Percentiles rank a stretch among this genome's conserved stretches.
phyloP scores from a whole-genome alignment of 495 filamentous ascomycete species.

The Xylaria telfairii region DNA sequence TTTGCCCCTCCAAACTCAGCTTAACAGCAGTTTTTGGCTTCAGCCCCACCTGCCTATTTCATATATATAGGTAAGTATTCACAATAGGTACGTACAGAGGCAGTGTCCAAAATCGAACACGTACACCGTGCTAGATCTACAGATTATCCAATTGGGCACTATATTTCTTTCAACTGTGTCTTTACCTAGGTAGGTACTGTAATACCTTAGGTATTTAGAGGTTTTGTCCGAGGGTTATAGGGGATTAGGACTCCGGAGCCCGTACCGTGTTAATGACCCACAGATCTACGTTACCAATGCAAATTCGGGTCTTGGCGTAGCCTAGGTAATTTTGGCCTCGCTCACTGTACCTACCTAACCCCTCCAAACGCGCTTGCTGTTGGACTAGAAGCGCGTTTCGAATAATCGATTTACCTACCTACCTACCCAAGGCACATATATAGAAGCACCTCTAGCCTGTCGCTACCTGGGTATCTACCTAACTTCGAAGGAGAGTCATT shows the following conservation, averaged over 20 bases:
- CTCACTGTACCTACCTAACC: background rate
- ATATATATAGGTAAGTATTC: background rate
- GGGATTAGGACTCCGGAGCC: background rate
- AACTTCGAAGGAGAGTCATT: background rate
- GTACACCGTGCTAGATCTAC: background rate
- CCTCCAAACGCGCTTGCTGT: conserved; percentile 4
- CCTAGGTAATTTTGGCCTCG: background rate
- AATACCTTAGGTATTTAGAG: too few species aligned
- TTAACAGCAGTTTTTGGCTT: too few species aligned
- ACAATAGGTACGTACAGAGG: too few species aligned
- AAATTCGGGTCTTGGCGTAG: background rate
- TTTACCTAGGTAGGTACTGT: too few species aligned
- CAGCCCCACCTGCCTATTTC: conserved; percentile 10
- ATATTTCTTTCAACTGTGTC: background rate
- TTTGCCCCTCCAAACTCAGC: background rate
- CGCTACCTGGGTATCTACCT: background rate
- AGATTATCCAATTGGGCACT: background rate
- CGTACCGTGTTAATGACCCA: background rate
- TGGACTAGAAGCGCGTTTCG: background rate
- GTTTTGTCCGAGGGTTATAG: background rate
- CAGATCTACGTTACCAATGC: too few species aligned
- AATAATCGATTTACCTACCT: background rate
- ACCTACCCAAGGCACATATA: background rate
- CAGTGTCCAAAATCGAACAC: background rate
- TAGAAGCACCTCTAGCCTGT: background rate